Evolutionary conservation across 2,329 filamentous ascomycete species (phyloP).

Genomic region (Fonsecaea pugnacius): DNA sequence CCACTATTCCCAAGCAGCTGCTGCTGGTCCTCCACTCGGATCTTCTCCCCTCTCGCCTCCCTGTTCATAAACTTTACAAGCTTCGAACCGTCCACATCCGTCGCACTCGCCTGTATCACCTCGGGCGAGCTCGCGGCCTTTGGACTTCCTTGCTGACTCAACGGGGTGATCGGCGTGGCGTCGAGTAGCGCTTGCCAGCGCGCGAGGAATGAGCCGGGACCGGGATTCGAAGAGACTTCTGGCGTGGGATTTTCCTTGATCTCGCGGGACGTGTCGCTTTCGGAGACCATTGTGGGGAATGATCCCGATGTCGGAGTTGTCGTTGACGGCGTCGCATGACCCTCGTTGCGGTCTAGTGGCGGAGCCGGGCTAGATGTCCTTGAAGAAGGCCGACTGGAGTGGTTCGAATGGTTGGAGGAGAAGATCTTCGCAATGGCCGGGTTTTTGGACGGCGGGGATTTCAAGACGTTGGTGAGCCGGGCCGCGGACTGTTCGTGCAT

Average conservation of each 20-base stretch:
- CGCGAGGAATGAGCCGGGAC: conserved; percentile 73
- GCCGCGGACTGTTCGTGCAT: conserved; percentile 60
- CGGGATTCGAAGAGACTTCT: conserved; percentile 51
- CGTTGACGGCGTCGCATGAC: background rate
- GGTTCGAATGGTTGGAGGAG: conserved; percentile 26
- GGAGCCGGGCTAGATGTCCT: conserved; percentile 26
- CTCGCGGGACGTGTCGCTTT: conserved; percentile 7
- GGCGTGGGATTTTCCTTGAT: conserved; percentile 22
- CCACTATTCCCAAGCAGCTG: background rate
- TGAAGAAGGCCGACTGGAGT: conserved; percentile 14
- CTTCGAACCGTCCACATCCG: conserved; percentile 44
- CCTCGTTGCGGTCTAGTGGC: conserved; percentile 12
- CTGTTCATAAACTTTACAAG: conserved; percentile 45
- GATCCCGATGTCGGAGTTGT: conserved; percentile 9
- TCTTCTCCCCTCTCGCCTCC: conserved; percentile 41
- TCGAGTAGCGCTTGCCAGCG: conserved; percentile 75
- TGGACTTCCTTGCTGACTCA: conserved; percentile 56
- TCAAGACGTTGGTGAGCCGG: conserved; percentile 64
- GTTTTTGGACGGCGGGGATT: conserved; percentile 39
- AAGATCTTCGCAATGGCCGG: conserved; percentile 36
- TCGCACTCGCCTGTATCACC: conserved; percentile 33
- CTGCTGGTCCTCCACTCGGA: conserved; percentile 26
- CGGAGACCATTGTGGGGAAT: conserved; percentile 3
- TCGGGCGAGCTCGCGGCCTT: conserved; percentile 59
- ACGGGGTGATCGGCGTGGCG: conserved; percentile 70